Evolutionary conservation across 495 filamentous ascomycete genomes (phyloP), one percentile per base, ranked within the genome.

Genomic region (Talaromyces ruber): DNA sequence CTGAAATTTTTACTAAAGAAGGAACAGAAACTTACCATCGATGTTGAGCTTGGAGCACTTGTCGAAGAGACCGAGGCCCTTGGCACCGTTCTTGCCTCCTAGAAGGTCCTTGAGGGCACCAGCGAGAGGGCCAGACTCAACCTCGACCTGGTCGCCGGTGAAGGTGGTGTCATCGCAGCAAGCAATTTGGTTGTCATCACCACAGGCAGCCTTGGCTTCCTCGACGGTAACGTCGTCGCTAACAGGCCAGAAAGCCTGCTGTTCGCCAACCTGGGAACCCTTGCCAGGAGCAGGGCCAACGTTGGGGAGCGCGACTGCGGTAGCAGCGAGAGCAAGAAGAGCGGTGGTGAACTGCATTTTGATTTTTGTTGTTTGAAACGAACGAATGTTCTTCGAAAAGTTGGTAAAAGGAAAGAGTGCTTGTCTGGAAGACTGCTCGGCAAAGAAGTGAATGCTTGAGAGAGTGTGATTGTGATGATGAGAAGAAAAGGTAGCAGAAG

Each of bases 131-230:
- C 72, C 72, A n/a, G 63, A 60, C 54, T 64, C 63, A 58, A 72
- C 62, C 21, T 63, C 32, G 60, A 72, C 72, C 62, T 72, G 71
- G 66, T 82, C 78, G 51, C 77, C 76, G n/a, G 72, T 72, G 67
- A 78, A 76, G 62, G 55, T 68, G 59, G 73, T 70, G 62, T 80
- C 74, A 67, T 81, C 79, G 51, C 76, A 78, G 73, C 80, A 81
- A 63, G 75, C 73, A 53, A 82, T 74, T 67, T 78, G 68, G 64
- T 80, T 76, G 70, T 80, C 70, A 65, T 74, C 65, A 67, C 80
- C 80, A 61, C 80, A 82, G 67, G 77, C 79, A 67, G 72, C 69
- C 60, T 75, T 72, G 22, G 73, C 80, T 69, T 81, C 68, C 68
- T 76, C 65, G 67, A 81, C 70, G 57, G 80, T 81, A 58, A 79